Evolutionary conservation across 345 rosid species (phyloP).

Genomic region (Hibiscus trionum): DNA sequence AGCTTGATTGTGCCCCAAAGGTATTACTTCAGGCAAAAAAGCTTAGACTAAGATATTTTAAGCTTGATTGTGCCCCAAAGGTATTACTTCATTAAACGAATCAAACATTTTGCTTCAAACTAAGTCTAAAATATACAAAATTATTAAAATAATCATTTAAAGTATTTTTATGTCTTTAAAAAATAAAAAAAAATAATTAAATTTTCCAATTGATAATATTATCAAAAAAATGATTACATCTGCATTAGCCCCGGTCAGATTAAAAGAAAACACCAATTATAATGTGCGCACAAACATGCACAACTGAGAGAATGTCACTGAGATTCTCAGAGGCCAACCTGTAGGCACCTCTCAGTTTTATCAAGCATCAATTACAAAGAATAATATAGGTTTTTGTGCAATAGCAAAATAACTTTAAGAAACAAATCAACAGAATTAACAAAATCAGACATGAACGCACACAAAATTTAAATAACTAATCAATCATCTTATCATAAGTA

Average conservation of each 20-base stretch:
- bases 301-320: background rate
- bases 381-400: background rate
- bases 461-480: background rate
- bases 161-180: background rate
- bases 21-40: background rate
- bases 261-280: background rate
- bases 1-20: background rate
- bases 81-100: no score
- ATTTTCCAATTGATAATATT: background rate
- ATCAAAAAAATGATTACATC: background rate
- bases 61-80: background rate
- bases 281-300: background rate
- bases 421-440: background rate
- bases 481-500: background rate
- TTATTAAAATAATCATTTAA: background rate
- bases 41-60: background rate
- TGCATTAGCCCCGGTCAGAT: background rate
- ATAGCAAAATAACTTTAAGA: background rate
- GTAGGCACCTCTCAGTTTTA: background rate
- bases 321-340: background rate
- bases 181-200: background rate
- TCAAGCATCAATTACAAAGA: background rate
- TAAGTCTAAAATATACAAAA: background rate
- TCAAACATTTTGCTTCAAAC: background rate
- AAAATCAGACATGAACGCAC: background rate